Base-by-base conservation (phyloP, 2,329 filamentous ascomycete genomes). In the Talaromyces sp. region DNA sequence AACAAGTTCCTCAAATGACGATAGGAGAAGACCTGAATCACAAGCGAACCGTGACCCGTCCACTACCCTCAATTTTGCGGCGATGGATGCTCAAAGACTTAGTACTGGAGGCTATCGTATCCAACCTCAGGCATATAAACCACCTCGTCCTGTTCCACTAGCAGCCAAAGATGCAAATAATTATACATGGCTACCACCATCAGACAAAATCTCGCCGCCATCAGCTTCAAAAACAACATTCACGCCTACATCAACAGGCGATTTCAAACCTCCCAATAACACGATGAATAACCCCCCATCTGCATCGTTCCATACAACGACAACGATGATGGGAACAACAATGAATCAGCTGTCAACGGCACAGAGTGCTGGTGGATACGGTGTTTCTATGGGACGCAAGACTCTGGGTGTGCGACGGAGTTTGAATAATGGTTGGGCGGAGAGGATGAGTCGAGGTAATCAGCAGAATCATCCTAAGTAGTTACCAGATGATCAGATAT, bases 361-460 rank as follows among this genome's bases (percentile, higher is more conserved):
- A n/a, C 33, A 61, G 19, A 52, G 22, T 31, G 43, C 43, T n/a
- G 31, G 45, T 24, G 60, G 60, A 1, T 33, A 56, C 9, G 48
- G 48, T 16, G 41, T 45, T 48, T 43, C 68, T 43, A 59, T 59
- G 56, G 70, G 69, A 62, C 75, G 74, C 62, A 78, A 75, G 70
- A 81, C 78, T 19, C 67, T 80, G 64, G 79, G 79, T 33, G 74
- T 81, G 61, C 75, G 79, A 48, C 74, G 78, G 60, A 78, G 73
- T 59, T 77, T 80, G 75, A 57, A 66, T 39, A 78, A 74, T 68
- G 77, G 78, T 54, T 81, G 79, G 79, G 75, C 76, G 64, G 75
- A 57, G 27, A 66, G 65, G 48, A 66, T 66, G 65, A 66, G 35
- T 47, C 37, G 64, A 9, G 54, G n/a, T 37, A 62, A 62, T 22